Base-by-base conservation (phyloP, 768 basidiomycete species). In the Leccinum ochraceum region DNA sequence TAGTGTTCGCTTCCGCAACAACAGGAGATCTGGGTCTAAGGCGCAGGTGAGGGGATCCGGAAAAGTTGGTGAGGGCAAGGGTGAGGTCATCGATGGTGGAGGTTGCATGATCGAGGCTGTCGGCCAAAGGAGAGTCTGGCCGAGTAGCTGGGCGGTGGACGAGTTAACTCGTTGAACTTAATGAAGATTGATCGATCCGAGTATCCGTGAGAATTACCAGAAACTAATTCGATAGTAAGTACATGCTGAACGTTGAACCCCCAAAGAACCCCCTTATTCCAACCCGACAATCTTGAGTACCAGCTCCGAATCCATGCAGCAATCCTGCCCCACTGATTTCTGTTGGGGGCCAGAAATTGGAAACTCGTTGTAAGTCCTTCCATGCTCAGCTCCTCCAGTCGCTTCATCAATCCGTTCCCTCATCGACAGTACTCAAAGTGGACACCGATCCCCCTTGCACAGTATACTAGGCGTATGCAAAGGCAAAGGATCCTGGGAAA, bases 41-140 rank as follows among this genome's bases (percentile, higher is more conserved):
- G 85, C 57, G 91, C 90, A 22, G 90, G 91, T 17, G 90, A 90
- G 1, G 86, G 82, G 20, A 85, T 42, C 86, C 82, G 39, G 92
- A 89, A 74, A 89, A 87, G 71, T 86, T 85, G 56, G 84, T 78
- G 61, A 94, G 72, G 5, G 90, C 89, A 51, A 82, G 75, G 0
- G 90, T 93, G 50, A 94, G 79, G 74, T 93, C 89, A 77, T 94
- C 89, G 72, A 94, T 86, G 55, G 87, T 89, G 62, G 74, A 81
- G 4, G 81, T 81, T 20, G 82, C 80, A 68, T 80, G 77, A 71
- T 84, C 72, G 37, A 84, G 76, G 66, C 80, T 84, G 69, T 70
- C 82, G 10, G 80, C 73, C 60, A 82, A 63, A n/a, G 80, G 77
- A 9, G 86, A 82, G 67, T 79, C 79, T 46, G 83, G 84, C 4